Evolutionary conservation across 1,139 yeast genomes (phyloP).

Genomic region (Scheffersomyces cryptocercus): DNA sequence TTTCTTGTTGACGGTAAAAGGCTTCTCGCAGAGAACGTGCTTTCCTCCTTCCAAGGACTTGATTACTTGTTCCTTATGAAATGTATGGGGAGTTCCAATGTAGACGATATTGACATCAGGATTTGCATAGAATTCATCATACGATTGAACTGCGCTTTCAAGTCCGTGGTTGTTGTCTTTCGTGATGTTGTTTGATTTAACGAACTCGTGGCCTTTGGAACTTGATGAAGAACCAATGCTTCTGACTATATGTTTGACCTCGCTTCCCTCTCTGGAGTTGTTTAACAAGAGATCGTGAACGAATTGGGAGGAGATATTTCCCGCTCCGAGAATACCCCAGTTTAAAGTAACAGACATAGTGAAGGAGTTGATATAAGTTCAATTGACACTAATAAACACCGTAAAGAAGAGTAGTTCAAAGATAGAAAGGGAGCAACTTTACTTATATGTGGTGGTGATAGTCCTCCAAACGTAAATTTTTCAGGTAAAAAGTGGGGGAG

Average conservation of each 20-base stretch:
- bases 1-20: slow-evolving; percentile 52
- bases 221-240: slow-evolving; percentile 33
- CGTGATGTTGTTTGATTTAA: slow-evolving; percentile 15
- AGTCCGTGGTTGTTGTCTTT: slow-evolving; percentile 20
- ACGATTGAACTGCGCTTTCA: slow-evolving; percentile 22
- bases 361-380: not conserved
- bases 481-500: too few species aligned
- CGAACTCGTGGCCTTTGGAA: slow-evolving; percentile 29
- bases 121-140: slow-evolving; percentile 42
- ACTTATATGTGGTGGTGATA: not conserved
- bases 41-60: slow-evolving; percentile 52
- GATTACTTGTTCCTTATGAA: slow-evolving; percentile 52
- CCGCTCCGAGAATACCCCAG: slow-evolving; percentile 52
- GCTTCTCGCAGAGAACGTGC: slow-evolving; percentile 64
- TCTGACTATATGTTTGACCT: slow-evolving; percentile 26
- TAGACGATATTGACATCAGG: slow-evolving; percentile 53
- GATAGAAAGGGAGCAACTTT: not conserved
- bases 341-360: slow-evolving; percentile 21
- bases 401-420: not conserved
- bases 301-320: slow-evolving; percentile 43
- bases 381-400: not conserved
- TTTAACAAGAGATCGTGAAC: slow-evolving; percentile 37
- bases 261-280: slow-evolving; percentile 12
- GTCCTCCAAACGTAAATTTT: not conserved
- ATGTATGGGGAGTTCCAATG: slow-evolving; percentile 60